Evolutionary conservation across 176 grass and related monocot genomes (phyloP), one percentile per base, ranked within the genome.

Genomic region (Oryza australiensis): DNA sequence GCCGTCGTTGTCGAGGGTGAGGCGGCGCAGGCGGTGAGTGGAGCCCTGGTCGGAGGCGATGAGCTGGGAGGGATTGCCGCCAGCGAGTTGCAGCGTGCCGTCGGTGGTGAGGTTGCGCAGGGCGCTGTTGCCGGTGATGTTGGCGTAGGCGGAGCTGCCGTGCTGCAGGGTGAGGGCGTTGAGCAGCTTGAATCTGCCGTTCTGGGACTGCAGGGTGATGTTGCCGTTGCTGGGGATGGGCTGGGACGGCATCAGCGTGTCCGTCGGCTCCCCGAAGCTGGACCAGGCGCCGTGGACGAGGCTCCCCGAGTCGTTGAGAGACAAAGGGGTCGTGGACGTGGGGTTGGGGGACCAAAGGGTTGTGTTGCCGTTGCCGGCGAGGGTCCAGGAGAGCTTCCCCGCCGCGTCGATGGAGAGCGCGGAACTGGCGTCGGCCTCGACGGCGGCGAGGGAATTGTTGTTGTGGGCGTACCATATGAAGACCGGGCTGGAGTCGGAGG

Each of bases 201-300:
- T 77, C 26, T 0, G 10, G 5, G 86, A 90, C 16, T 5, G 55
- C 66, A 92, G 87, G 37, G 89, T 88, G 15, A 8, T 37, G 34
- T 0, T 35, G 51, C 26, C 33, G n/a, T 10, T 83, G 23, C 1
- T 1, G 5, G 45, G 68, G 1, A 90, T 33, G 15, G 8, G 9
- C 83, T 97, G 95, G 77, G 27, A 78, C 26, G 94, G 14, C 73
- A 97, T 83, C 24, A 97, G 69, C 76, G 94, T 97, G 81, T 92
- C 27, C 2, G 71, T 92, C 10, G 90, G 81, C 14, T 14, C 15
- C 20, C 0, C 0, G 82, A 94, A 97, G 94, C 88, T 92, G 0
- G 38, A 76, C 94, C 90, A 97, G 12, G 13, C 9, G 7, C 78
- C 78, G 40, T 69, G 89, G 1, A 5, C 4, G 1, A 97, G 90